Percentiles rank a stretch among this genome's conserved stretches.
Evolutionary conservation across 1,284 basidiomycete species (phyloP).

Genomic region (Microbotryum scabiosae): DNA sequence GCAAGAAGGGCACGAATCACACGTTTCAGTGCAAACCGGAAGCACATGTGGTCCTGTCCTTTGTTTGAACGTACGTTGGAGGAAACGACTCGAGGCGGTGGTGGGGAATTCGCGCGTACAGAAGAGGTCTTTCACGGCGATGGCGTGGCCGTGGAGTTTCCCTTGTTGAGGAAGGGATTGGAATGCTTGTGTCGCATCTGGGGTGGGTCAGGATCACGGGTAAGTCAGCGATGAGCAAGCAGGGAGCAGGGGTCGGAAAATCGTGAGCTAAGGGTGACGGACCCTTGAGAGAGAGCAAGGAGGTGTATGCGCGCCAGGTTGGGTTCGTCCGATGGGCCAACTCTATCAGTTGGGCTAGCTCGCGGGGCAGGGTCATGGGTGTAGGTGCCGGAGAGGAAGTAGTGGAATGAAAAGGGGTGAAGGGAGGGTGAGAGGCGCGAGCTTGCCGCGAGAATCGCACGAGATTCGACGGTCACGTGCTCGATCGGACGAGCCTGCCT

Average conservation of each 20-base stretch:
- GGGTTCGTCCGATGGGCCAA: not conserved
- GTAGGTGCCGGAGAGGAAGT: too few species aligned
- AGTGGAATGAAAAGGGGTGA: too few species aligned
- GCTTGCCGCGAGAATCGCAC: too few species aligned
- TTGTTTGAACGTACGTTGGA: slow-evolving; percentile 48
- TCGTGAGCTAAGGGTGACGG: not conserved
- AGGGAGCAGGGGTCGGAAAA: too few species aligned
- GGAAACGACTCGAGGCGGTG: slow-evolving; percentile 68
- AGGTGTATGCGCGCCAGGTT: not conserved
- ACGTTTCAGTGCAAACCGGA: too few species aligned
- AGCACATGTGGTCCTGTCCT: not conserved
- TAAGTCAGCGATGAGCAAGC: too few species aligned
- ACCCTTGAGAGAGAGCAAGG: not conserved
- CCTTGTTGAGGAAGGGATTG: not conserved
- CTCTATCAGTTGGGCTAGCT: not conserved
- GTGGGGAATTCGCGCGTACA: slow-evolving; percentile 60
- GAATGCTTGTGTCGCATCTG: not conserved
- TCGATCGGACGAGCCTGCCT: too few species aligned
- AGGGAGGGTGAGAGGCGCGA: too few species aligned
- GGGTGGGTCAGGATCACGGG: too few species aligned
- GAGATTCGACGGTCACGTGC: too few species aligned
- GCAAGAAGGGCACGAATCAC: not conserved
- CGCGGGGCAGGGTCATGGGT: not conserved
- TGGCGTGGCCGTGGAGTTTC: not conserved
- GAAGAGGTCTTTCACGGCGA: slow-evolving; percentile 83